Evolutionary conservation across 176 grass and related monocot genomes (phyloP).

Genomic region (Typha latifolia): DNA sequence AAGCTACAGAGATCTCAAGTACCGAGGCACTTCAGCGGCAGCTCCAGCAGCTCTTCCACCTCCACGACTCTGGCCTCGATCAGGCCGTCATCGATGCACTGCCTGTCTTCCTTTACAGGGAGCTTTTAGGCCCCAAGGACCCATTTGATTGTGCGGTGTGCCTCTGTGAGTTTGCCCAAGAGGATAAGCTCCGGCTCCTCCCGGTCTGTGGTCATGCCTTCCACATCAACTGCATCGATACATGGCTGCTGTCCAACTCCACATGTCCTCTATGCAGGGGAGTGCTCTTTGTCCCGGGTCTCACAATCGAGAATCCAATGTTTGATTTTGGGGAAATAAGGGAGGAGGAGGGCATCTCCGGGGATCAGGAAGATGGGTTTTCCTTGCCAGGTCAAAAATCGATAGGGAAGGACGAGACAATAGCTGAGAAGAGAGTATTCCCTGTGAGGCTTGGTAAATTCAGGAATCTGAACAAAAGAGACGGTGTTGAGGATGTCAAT

Average conservation of each 20-base stretch:
- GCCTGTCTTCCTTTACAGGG: slow-evolving; percentile 77
- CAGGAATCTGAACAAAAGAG: slow-evolving; percentile 50
- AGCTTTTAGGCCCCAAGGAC: slow-evolving; percentile 71
- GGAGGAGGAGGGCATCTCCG: slow-evolving; percentile 30
- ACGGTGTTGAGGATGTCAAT: slow-evolving; percentile 23
- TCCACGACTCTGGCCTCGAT: slow-evolving; percentile 83
- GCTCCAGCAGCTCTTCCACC: slow-evolving; percentile 91
- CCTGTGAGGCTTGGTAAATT: slow-evolving; percentile 83
- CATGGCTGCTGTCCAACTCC: slow-evolving; percentile 91
- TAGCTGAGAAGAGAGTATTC: slow-evolving; percentile 54
- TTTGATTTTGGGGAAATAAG: slow-evolving; percentile 45
- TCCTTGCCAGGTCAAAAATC: slow-evolving; percentile 21
- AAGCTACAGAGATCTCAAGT: slow-evolving; percentile 1
- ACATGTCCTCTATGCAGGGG: slow-evolving; percentile 86
- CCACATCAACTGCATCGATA: slow-evolving; percentile 82
- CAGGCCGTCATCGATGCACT: slow-evolving; percentile 83
- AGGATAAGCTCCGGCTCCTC: slow-evolving; percentile 65
- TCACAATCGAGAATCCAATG: slow-evolving; percentile 31
- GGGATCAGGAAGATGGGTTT: slow-evolving; percentile 23
- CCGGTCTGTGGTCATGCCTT: slow-evolving; percentile 83
- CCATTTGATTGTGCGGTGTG: slow-evolving; percentile 93
- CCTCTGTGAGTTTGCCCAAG: slow-evolving; percentile 64
- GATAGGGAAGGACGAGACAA: slow-evolving; percentile 19
- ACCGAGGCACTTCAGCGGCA: slow-evolving; percentile 66
- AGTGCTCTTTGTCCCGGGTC: slow-evolving; percentile 38